phyloP scores from a whole-genome alignment of 371 early-diverging fungal species.

The Basidiobolus meristosporus region DNA sequence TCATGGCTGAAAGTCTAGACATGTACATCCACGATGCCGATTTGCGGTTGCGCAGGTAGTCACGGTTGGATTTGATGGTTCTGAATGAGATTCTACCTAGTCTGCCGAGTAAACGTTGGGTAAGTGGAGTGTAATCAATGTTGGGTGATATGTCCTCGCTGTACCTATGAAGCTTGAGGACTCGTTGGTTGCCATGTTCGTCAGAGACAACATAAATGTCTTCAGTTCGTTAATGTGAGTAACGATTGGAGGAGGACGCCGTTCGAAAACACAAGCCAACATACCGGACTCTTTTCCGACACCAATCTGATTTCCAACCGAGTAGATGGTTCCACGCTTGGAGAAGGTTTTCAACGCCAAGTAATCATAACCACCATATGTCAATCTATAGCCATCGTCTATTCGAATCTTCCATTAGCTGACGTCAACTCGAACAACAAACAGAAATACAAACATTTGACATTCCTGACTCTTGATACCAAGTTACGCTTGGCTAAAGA shows the following conservation, averaged over 20 bases:
- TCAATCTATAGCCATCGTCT: conserved; percentile 94
- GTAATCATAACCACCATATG: conserved; percentile 98
- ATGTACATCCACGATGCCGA: conserved; percentile 96
- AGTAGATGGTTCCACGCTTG: conserved; percentile 71
- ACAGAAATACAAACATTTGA: conserved; percentile 36
- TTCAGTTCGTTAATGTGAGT: conserved; percentile 5
- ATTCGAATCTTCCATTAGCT: neutral
- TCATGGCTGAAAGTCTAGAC: conserved; percentile 89
- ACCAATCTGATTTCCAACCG: conserved; percentile 98
- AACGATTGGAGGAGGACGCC: neutral
- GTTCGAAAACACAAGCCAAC: conserved; percentile 5
- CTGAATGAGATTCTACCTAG: conserved; percentile 96
- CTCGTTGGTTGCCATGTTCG: conserved; percentile 67
- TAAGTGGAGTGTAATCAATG: neutral
- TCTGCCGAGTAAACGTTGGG: conserved; percentile 15
- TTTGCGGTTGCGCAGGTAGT: conserved; percentile 81
- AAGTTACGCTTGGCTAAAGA: conserved; percentile 76
- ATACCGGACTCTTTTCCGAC: conserved; percentile 95
- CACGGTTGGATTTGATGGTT: conserved; percentile 93
- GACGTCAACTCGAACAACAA: neutral
- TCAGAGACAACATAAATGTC: conserved; percentile 93
- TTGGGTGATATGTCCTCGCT: neutral
- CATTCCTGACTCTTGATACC: conserved; percentile 68
- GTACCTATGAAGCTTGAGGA: conserved; percentile 80
- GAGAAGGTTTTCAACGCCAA: conserved; percentile 89